phyloP scores from a whole-genome alignment of 352 stramenopile genomes.

The Globisporangium acanthophoron region DNA sequence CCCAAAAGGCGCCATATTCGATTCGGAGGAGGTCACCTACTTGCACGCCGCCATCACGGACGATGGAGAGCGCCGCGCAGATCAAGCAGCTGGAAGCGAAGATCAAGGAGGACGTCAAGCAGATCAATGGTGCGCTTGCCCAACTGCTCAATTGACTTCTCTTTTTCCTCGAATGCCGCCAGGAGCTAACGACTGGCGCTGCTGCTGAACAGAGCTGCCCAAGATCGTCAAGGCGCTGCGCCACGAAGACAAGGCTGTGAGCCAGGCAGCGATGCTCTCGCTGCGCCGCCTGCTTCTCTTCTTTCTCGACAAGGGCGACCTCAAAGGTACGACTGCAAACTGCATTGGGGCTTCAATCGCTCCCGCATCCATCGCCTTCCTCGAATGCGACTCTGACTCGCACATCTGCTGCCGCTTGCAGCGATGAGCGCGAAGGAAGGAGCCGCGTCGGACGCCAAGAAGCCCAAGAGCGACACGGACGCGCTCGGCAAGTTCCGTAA shows the following conservation, averaged over 20 bases:
- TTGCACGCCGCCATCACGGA: not conserved
- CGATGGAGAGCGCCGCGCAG: conserved; percentile 54
- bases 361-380: too few relatives aligned
- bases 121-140: conserved; percentile 56
- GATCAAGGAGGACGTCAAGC: conserved; percentile 84
- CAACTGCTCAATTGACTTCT: not conserved
- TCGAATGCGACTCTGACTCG: not conserved
- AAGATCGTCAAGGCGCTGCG: conserved; percentile 75
- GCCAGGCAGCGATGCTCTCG: conserved; percentile 73
- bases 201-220: conserved; percentile 36
- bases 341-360: not conserved
- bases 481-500: conserved; percentile 71
- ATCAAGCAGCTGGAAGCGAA: conserved; percentile 84
- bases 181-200: not conserved
- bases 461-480: conserved; percentile 33
- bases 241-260: conserved; percentile 63
- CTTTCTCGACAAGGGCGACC: conserved; percentile 79
- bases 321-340: conserved; percentile 21
- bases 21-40: not conserved
- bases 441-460: conserved; percentile 21
- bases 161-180: not conserved
- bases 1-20: not conserved
- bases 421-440: conserved; percentile 10
- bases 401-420: not conserved
- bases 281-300: conserved; percentile 75